Evolutionary conservation across 331 rosid species (phyloP), one percentile per base, ranked within the genome.

Genomic region (Quercus phellos): DNA sequence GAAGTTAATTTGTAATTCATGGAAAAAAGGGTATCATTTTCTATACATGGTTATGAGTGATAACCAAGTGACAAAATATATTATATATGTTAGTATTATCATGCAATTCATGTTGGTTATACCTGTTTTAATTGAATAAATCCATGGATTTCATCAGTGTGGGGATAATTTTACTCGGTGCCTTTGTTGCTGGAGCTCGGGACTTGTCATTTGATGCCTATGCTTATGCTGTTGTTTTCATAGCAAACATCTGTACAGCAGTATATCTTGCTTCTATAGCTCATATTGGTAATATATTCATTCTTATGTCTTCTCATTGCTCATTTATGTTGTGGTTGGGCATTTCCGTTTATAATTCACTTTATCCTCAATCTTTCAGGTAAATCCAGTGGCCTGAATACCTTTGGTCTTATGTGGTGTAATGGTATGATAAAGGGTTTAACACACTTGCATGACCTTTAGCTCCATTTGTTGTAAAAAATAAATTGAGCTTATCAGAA

Each of bases 371-470:
- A 56, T 73, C 59, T 53, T 80, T 70, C 81, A 92, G 93, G 95
- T 35, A 92, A 85, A 78, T 83, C 88, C 22, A 88, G 87, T 29
- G 95, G 95, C 73, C 93, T 92, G 34, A 87, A 84, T 75, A 72
- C 89, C 75, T 92, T 88, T 78, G 97, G 97, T 69, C 85, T 92
- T 72, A 80, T 92, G 85, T 92, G 95, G 97, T 85, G 93, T 69
- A 92, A 88, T 66, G 95, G 97, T 92, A 85, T 85, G 89, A 79
- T 82, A 27, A 79, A 59, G 35, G 24, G 22, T 83, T 18, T 24
- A 34, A 35, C 0, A 51, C 30, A 61, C n/a, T 68, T 64, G 18
- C 78, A 30, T 69, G 69, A 42, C 30, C 51, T 79, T 70, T 11
- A 1, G 10, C 19, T 32, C 55, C 78, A 4, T 78, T 17, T 30